Percentiles rank a stretch among this genome's conserved stretches.
These are phyloP conservation scores for Smithsoniella earleae DNA, from an alignment of 163 green algal genomes.

Conservation along the genomic window DNA sequence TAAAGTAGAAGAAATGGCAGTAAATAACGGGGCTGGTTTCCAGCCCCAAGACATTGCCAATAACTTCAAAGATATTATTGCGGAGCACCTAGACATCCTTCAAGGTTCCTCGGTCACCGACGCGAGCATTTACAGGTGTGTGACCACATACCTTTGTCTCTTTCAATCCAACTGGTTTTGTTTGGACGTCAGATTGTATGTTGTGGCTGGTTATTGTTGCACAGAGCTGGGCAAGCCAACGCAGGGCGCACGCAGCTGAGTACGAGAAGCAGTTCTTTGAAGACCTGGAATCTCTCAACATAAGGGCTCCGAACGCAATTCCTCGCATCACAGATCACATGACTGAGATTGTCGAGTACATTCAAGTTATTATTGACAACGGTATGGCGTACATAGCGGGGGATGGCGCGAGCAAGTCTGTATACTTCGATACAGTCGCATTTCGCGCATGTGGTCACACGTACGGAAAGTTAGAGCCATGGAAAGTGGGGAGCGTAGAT, in stretches of 20 bases:
- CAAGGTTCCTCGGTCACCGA: constrained; percentile 55
- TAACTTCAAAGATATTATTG: constrained; percentile 8
- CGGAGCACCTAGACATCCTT: not conserved
- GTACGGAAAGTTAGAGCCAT: constrained; percentile 93
- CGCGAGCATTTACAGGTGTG: constrained; percentile 58
- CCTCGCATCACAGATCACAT: constrained; percentile 94
- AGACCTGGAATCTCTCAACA: constrained; percentile 79
- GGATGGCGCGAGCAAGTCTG: constrained; percentile 51
- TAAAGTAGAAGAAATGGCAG: not conserved
- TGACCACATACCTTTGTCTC: not conserved
- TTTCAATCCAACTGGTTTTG: not conserved
- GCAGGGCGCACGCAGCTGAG: constrained; percentile 62
- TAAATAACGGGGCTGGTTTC: too few relatives aligned
- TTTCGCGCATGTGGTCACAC: constrained; percentile 47
- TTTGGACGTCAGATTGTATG: not conserved
- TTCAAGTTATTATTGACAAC: constrained; percentile 73
- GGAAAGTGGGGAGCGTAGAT: constrained; percentile 64
- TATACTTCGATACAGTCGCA: constrained; percentile 94
- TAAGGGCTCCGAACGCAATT: constrained; percentile 65
- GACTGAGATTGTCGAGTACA: constrained; percentile 74
- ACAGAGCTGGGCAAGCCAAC: too few relatives aligned
- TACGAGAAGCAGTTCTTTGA: constrained; percentile 84
- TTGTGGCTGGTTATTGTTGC: too few relatives aligned
- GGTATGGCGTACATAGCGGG: constrained; percentile 71
- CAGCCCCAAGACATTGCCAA: not conserved